Evolutionary conservation across 108 stramenopile species (phyloP), one percentile per base, ranked within the genome.

Genomic region (Heterococcus sp.): DNA sequence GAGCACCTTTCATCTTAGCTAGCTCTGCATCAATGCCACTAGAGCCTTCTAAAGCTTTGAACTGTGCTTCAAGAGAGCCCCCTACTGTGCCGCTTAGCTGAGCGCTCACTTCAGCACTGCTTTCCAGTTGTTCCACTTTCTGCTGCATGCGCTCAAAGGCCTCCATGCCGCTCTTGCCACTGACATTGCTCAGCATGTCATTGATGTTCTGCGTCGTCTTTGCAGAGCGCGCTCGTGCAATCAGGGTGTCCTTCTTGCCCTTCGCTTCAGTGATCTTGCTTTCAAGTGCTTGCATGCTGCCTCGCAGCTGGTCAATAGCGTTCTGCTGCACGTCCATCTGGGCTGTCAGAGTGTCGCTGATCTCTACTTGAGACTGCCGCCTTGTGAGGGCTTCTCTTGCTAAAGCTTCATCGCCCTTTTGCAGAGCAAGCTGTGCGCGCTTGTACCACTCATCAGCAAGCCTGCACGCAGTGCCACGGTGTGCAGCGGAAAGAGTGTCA

Each of bases 91-190:
- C 94, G 75, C 32, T 84, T 75, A 95, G 92, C 86, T 97, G 93
- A 34, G 93, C 94, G n/a, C 91, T 87, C 63, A 95, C 93, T 84
- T 95, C 95, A 1, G 96, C 96, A 11, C 89, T 82, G 31, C 93
- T 94, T 89, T 97, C 96, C 36, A 97, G 82, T 26, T 87, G 90
- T 74, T 95, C 96, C 1, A 97, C 96, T 88, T 97, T 97, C 82
- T 96, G 92, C 86, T 95, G 93, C 96, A 97, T 97, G 28, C 95
- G 86, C 29, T 86, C 89, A 78, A 96, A 97, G 46, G 95, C 95
- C 88, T 96, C 96, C 93, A 96, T 93, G 73, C 88, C 88, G 28
- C 93, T 92, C 74, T 89, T 90, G 0, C 95, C 95, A 3, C 91
- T 92, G 21, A 97, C 76, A 39, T 91, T 93, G 37, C 90, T 87